Evolutionary conservation across 2,329 filamentous ascomycete genomes (phyloP).

Genomic region (Aureobasidium uvarum): DNA sequence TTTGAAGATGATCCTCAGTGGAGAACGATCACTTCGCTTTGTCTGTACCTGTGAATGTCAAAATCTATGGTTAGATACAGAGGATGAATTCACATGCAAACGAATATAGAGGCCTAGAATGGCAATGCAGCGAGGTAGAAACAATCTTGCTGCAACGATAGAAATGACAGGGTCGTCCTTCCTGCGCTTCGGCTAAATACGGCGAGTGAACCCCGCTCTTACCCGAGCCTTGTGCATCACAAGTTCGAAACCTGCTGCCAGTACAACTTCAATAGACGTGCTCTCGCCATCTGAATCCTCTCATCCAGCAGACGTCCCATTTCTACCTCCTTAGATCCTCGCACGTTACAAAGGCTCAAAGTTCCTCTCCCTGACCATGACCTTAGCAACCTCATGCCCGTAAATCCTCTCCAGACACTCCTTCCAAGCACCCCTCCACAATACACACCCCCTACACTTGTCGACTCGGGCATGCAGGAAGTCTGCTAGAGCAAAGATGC

Average conservation of each 20-base stretch:
- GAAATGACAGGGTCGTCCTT: not conserved
- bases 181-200: not conserved
- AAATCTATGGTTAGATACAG: too few species aligned
- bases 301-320: too few species aligned
- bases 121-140: not conserved
- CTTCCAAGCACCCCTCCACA: not conserved
- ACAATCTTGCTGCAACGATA: not conserved
- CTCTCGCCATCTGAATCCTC: too few species aligned
- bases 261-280: too few species aligned
- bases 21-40: not conserved
- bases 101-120: not conserved
- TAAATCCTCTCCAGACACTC: not conserved
- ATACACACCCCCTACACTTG: not conserved
- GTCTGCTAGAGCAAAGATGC: not conserved
- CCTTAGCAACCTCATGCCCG: not conserved
- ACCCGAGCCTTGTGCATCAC: not conserved
- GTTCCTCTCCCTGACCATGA: not conserved
- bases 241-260: not conserved
- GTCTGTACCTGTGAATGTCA: not conserved
- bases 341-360: not conserved
- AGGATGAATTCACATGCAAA: not conserved
- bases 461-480: not conserved
- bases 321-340: too few species aligned
- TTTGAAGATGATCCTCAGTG: not conserved
- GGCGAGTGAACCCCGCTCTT: not conserved